These are phyloP conservation scores for Leccinum disarticulatum DNA, from an alignment of 768 basidiomycete genomes.

Conservation along the genomic window DNA sequence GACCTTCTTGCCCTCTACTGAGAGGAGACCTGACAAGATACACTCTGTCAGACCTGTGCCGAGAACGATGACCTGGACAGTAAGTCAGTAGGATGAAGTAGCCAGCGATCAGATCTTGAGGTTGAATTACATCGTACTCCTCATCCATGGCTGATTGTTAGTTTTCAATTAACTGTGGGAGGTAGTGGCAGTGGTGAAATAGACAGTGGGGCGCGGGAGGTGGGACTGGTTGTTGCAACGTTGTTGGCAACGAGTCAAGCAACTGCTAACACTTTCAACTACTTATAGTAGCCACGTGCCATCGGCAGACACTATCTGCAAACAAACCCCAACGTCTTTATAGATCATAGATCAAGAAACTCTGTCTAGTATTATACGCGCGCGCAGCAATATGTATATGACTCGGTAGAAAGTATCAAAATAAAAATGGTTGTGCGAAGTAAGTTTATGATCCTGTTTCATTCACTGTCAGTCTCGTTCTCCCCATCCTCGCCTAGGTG, in stretches of 20 bases:
- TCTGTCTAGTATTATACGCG: slow-evolving; percentile 10
- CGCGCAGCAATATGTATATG: background rate
- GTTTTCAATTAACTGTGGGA: slow-evolving; percentile 9
- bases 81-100: slow-evolving; percentile 15
- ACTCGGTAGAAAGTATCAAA: background rate
- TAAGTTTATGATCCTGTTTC: background rate
- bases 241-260: slow-evolving; percentile 6
- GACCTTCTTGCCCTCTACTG: slow-evolving; percentile 99
- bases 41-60: slow-evolving; percentile 99
- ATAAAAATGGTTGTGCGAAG: slow-evolving; percentile 1
- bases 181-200: slow-evolving; percentile 9
- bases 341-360: background rate
- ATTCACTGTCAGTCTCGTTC: slow-evolving; percentile 21
- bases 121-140: slow-evolving; percentile 82
- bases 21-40: slow-evolving; percentile 95
- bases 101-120: slow-evolving; percentile 16
- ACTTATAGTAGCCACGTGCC: slow-evolving; percentile 36
- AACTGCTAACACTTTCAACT: slow-evolving; percentile 8
- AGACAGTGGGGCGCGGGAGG: slow-evolving; percentile 3
- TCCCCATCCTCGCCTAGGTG: slow-evolving; percentile 21
- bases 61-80: slow-evolving; percentile 75
- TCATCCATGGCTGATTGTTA: slow-evolving; percentile 79
- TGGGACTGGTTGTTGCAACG: slow-evolving; percentile 17
- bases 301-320: slow-evolving; percentile 6
- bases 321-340: slow-evolving; percentile 10